Conservation (phyloP, 139 green algal genomes). For the Micractinium conductrix region DNA sequence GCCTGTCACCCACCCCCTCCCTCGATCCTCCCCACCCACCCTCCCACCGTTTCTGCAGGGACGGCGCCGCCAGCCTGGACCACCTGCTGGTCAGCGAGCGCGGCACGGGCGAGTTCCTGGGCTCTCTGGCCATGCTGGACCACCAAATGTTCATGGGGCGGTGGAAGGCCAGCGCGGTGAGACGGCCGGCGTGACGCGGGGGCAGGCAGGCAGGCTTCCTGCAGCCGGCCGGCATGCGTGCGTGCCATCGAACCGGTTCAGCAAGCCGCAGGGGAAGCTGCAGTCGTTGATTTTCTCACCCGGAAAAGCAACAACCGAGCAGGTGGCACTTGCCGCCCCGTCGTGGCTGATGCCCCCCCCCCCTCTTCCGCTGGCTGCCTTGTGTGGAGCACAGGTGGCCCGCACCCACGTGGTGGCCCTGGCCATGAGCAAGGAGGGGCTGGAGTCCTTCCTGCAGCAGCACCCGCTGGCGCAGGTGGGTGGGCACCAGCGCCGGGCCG, state of each 20-base stretch:
- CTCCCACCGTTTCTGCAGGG: slow-evolving; percentile 11
- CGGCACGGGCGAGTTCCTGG: slow-evolving; percentile 36
- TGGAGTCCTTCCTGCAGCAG: slow-evolving; percentile 46
- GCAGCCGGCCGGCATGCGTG: no score
- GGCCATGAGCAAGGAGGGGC: slow-evolving; percentile 32
- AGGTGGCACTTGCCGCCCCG: no score
- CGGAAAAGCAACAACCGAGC: no score
- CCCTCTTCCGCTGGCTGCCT: no score
- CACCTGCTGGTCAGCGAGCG: slow-evolving; percentile 37
- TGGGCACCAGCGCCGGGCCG: not conserved
- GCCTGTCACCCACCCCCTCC: not conserved
- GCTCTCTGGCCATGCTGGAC: slow-evolving; percentile 43
- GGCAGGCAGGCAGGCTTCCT: no score
- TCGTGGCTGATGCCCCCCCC: no score
- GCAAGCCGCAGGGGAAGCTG: no score
- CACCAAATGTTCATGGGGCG: slow-evolving; percentile 19
- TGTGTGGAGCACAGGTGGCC: no score
- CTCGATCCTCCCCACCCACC: not conserved
- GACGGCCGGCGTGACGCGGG: no score
- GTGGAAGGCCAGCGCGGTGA: slow-evolving; percentile 26
- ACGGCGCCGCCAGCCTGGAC: slow-evolving; percentile 30
- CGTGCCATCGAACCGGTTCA: no score
- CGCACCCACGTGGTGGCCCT: slow-evolving; percentile 31
- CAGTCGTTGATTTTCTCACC: no score
- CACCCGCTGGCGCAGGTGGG: slow-evolving; percentile 51